Percentiles rank a stretch among this genome's conserved stretches.
These are phyloP conservation scores for Macadamia tetraphylla DNA, from an alignment of 164 flowering plant species.

Conservation along the genomic window DNA sequence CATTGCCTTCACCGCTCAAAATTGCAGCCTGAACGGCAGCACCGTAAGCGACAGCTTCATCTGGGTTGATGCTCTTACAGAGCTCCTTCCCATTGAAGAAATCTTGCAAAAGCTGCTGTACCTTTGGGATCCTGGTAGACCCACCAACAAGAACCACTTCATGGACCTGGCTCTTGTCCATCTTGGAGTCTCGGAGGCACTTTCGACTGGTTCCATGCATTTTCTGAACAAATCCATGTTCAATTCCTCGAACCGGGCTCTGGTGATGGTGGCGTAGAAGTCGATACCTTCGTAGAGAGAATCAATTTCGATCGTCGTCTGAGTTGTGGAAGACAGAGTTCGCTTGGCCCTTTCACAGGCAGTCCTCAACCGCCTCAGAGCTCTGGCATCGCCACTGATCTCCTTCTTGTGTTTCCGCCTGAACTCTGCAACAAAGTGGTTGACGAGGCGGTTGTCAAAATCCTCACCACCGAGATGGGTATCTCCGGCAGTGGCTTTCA, in stretches of 20 bases:
- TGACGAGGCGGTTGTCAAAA: slow-evolving; percentile 21
- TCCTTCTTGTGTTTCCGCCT: slow-evolving; percentile 27
- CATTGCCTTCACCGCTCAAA: slow-evolving; percentile 17
- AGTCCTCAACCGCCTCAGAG: slow-evolving; percentile 20
- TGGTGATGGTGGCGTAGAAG: slow-evolving; percentile 18
- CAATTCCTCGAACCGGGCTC: slow-evolving; percentile 25
- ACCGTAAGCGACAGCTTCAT: slow-evolving; percentile 24
- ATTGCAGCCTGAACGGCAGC: slow-evolving; percentile 27
- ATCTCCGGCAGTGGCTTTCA: slow-evolving; percentile 27
- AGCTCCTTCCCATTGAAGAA: slow-evolving; percentile 28
- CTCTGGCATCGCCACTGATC: slow-evolving; percentile 22
- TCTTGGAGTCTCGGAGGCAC: slow-evolving; percentile 18
- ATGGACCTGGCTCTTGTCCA: slow-evolving; percentile 17
- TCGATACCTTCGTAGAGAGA: slow-evolving; percentile 25
- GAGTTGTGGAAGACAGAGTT: slow-evolving; percentile 19
- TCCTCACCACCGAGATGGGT: slow-evolving; percentile 29
- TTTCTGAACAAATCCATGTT: slow-evolving; percentile 25
- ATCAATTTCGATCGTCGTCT: slow-evolving; percentile 23
- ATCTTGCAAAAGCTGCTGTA: slow-evolving; percentile 23
- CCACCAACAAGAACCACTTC: slow-evolving; percentile 29
- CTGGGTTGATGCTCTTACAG: slow-evolving; percentile 24
- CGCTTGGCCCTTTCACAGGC: slow-evolving; percentile 27
- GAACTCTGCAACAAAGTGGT: slow-evolving; percentile 26
- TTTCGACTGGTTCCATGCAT: slow-evolving; percentile 28
- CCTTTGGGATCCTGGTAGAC: slow-evolving; percentile 23